These are phyloP conservation scores for Plectosphaerella cucumerina DNA, from an alignment of 2,329 filamentous ascomycete genomes.

Conservation along the genomic window DNA sequence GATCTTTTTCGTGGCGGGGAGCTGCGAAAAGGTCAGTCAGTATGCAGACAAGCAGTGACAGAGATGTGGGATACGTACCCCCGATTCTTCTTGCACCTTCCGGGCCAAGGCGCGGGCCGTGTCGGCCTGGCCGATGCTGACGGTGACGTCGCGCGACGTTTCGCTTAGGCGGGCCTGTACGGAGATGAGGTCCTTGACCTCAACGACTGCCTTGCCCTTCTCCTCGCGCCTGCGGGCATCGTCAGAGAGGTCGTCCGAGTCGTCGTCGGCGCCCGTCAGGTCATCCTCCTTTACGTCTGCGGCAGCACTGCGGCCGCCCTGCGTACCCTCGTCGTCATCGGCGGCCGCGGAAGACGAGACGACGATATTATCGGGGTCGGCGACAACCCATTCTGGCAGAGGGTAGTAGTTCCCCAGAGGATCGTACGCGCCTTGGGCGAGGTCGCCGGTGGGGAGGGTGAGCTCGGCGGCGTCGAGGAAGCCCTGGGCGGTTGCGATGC, in stretches of 20 bases:
- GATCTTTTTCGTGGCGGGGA: constrained; percentile 55
- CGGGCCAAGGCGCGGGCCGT: constrained; percentile 59
- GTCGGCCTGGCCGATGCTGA: constrained; percentile 56
- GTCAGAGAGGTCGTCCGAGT: constrained; percentile 21
- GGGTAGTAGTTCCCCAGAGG: constrained; percentile 65
- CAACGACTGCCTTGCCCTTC: constrained; percentile 55
- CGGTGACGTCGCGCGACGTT: constrained; percentile 57
- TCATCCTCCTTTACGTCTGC: constrained; percentile 29
- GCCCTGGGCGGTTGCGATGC: constrained; percentile 67
- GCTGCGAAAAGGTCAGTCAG: constrained; percentile 31
- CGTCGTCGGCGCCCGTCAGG: constrained; percentile 29
- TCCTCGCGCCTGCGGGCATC: constrained; percentile 44
- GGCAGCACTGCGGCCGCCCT: constrained; percentile 35
- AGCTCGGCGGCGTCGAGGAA: constrained; percentile 76
- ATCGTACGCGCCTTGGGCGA: constrained; percentile 71
- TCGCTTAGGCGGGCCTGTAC: constrained; percentile 64
- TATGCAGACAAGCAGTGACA: not conserved
- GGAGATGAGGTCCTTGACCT: constrained; percentile 49
- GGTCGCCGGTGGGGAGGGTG: constrained; percentile 68
- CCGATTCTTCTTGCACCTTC: constrained; percentile 59
- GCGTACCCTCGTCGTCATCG: constrained; percentile 21
- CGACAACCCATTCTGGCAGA: constrained; percentile 64
- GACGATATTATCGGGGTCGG: constrained; percentile 54
- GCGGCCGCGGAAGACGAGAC: constrained; percentile 9
- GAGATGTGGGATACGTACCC: constrained; percentile 43